A percentile compares a stretch with the other conserved stretches of the same genome.
Evolutionary conservation across 2,329 filamentous ascomycete species (phyloP).

Genomic region (Pseudovirgaria hyperparasitica): DNA sequence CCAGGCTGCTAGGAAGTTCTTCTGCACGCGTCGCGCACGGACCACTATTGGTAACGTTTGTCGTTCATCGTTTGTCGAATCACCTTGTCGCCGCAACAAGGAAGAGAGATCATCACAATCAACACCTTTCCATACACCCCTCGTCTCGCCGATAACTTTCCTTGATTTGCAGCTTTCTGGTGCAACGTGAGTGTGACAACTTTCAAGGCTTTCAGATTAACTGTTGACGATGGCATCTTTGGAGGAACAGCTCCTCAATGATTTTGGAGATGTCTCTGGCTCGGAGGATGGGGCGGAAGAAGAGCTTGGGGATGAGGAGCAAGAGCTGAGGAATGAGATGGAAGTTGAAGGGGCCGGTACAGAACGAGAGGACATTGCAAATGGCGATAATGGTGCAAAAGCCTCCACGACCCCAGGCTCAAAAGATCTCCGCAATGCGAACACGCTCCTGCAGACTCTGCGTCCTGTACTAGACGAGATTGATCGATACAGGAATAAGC

Average conservation of each 20-base stretch:
- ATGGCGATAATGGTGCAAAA: slow-evolving; percentile 46
- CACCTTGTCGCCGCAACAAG: no score
- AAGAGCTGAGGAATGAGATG: slow-evolving; percentile 55
- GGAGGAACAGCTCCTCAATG: slow-evolving; percentile 83
- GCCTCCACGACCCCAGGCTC: no score
- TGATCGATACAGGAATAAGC: slow-evolving; percentile 40
- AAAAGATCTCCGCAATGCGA: slow-evolving; percentile 63
- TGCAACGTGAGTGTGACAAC: no score
- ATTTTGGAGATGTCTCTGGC: slow-evolving; percentile 78
- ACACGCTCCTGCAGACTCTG: slow-evolving; percentile 67
- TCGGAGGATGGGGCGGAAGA: slow-evolving; percentile 62
- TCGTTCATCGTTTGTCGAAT: no score
- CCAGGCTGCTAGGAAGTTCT: no score
- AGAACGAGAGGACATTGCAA: slow-evolving; percentile 67
- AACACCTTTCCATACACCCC: no score
- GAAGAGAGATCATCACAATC: no score
- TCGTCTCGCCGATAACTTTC: no score
- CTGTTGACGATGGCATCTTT: slow-evolving; percentile 57
- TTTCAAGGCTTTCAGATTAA: background rate
- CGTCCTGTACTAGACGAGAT: slow-evolving; percentile 63
- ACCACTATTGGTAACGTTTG: no score
- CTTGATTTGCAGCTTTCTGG: no score
- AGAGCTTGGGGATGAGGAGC: slow-evolving; percentile 34
- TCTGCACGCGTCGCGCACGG: no score
- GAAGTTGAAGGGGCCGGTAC: slow-evolving; percentile 69